phyloP scores from a whole-genome alignment of 2,329 filamentous ascomycete genomes.

The Colletotrichum abscissum region DNA sequence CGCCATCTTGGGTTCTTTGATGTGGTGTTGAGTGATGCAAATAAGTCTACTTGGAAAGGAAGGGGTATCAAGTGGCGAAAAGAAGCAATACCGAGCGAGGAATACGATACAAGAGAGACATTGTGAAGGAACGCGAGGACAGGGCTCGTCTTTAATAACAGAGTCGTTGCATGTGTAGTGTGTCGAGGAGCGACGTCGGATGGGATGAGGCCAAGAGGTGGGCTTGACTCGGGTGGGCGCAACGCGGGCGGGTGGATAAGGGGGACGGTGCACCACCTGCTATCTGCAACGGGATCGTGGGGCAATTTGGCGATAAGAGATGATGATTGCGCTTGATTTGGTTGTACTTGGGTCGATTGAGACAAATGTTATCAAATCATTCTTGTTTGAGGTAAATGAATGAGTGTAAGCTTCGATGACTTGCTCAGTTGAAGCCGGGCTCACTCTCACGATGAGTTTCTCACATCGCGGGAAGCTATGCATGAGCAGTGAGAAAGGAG shows the following conservation, averaged over 20 bases:
- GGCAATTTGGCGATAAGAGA: not conserved
- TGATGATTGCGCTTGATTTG: not conserved
- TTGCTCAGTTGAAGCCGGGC: not conserved
- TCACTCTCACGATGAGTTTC: not conserved
- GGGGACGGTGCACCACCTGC: constrained; percentile 4
- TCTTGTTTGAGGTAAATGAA: not conserved
- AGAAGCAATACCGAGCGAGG: not conserved
- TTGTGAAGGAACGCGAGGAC: not conserved
- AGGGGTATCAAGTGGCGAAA: not conserved
- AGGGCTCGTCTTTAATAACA: constrained; percentile 10
- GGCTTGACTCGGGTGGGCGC: constrained; percentile 25
- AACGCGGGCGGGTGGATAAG: constrained; percentile 31
- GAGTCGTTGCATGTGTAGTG: not conserved
- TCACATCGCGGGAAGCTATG: not conserved
- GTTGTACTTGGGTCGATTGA: not conserved
- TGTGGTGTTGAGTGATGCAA: no score
- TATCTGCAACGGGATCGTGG: constrained; percentile 28
- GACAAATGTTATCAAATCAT: not conserved
- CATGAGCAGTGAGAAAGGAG: not conserved
- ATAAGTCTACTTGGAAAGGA: not conserved
- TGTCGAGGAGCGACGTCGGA: constrained; percentile 28
- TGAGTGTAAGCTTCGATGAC: not conserved
- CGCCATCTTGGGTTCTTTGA: constrained; percentile 12
- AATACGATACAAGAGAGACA: not conserved
- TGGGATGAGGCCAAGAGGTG: constrained; percentile 11